These are phyloP conservation scores for Pisolithus sp. DNA, from an alignment of 768 basidiomycete genomes.

Conservation along the genomic window DNA sequence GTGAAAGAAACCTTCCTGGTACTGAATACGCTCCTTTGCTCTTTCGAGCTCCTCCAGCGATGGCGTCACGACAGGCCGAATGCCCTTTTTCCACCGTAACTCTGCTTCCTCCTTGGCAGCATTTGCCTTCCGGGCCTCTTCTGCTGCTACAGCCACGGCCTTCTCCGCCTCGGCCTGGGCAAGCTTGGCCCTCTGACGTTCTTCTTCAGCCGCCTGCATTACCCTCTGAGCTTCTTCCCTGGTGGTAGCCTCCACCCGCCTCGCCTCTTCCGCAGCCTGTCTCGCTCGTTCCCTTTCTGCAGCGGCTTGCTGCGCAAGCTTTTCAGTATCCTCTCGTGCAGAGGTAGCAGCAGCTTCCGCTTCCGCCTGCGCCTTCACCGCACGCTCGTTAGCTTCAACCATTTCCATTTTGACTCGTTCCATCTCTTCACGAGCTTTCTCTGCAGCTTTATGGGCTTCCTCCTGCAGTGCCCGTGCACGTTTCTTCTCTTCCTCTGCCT, in stretches of 20 bases:
- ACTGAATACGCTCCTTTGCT: constrained; percentile 3
- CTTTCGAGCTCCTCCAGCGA: constrained; percentile 6
- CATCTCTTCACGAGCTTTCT: neutral
- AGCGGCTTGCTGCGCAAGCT: neutral
- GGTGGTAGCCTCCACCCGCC: neutral
- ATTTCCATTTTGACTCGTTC: neutral
- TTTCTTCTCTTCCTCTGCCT: neutral
- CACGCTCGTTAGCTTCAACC: neutral
- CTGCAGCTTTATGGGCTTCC: neutral
- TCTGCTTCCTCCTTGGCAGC: no score
- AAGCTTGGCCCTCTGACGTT: constrained; percentile 13
- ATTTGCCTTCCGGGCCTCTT: no score
- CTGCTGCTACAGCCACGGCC: neutral
- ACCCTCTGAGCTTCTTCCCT: neutral
- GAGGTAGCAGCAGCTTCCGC: neutral
- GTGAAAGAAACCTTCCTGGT: constrained; percentile 17
- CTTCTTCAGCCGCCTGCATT: constrained; percentile 11
- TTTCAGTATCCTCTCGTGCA: neutral
- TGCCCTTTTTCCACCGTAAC: constrained; percentile 1
- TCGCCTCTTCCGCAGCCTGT: neutral
- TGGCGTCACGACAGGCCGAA: constrained; percentile 13
- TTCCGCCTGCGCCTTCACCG: neutral
- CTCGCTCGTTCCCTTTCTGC: neutral
- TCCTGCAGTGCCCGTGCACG: no score
- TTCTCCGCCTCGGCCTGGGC: neutral